phyloP scores from a whole-genome alignment of 257 asterid genomes.

The Rubia yunnanensis region DNA sequence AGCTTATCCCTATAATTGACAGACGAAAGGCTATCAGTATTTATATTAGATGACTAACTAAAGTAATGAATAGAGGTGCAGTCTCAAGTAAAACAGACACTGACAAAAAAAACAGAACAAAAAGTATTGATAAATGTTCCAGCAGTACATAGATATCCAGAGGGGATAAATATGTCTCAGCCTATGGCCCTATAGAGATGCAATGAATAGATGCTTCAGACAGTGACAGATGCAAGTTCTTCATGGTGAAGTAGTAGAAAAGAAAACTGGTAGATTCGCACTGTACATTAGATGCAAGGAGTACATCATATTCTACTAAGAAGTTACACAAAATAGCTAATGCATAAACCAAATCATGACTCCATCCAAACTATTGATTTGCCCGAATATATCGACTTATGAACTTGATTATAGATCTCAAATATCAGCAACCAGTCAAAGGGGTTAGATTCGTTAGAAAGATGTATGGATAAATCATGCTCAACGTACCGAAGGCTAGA shows the following conservation, averaged over 20 bases:
- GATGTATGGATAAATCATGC: background rate
- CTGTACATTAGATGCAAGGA: background rate
- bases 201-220: background rate
- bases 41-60: background rate
- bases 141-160: background rate
- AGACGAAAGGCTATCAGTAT: slow-evolving; percentile 8
- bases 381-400: background rate
- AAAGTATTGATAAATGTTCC: background rate
- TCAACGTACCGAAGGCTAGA: slow-evolving; percentile 51
- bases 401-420: background rate
- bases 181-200: background rate
- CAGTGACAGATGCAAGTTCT: background rate
- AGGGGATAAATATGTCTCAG: background rate
- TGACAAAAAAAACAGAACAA: background rate
- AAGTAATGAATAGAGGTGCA: background rate
- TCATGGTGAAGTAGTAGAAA: background rate
- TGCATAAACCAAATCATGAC: background rate
- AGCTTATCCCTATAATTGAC: slow-evolving; percentile 57
- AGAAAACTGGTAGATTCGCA: background rate
- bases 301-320: background rate
- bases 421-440: background rate
- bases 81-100: background rate
- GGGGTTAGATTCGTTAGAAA: background rate
- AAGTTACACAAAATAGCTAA: background rate
- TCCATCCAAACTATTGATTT: background rate